phyloP scores from a whole-genome alignment of 345 rosid genomes.

The Euclidium syriacum region DNA sequence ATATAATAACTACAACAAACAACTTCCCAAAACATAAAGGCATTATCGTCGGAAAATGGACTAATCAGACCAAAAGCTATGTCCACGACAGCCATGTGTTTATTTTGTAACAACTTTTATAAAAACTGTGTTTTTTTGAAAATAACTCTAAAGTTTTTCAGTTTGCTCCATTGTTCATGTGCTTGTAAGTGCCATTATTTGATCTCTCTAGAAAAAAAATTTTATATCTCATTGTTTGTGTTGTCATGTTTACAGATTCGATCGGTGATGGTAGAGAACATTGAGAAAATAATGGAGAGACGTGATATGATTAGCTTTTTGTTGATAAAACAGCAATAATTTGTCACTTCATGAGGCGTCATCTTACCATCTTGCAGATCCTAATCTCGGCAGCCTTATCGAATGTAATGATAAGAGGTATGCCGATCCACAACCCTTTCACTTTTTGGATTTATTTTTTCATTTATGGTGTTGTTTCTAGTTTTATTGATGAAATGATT shows the following conservation, averaged over 20 bases:
- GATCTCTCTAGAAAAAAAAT: no score
- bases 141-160: no score
- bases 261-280: constrained; percentile 92
- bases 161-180: no score
- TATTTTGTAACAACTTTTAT: no score
- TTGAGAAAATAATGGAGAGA: constrained; percentile 94
- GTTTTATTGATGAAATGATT: background rate
- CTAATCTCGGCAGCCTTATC: constrained; percentile 34
- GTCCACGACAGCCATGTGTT: no score
- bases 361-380: constrained; percentile 48
- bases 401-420: constrained; percentile 41
- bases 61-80: no score
- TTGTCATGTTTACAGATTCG: constrained; percentile 52
- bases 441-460: constrained; percentile 1
- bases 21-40: no score
- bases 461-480: background rate
- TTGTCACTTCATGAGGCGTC: constrained; percentile 86
- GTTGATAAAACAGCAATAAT: constrained; percentile 86
- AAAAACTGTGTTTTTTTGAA: no score
- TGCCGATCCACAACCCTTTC: background rate
- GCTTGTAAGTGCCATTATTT: no score
- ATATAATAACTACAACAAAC: no score
- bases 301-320: constrained; percentile 89
- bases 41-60: no score
- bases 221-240: background rate